Conservation (phyloP, 768 basidiomycete genomes). For the Phaffia tasmanica region DNA sequence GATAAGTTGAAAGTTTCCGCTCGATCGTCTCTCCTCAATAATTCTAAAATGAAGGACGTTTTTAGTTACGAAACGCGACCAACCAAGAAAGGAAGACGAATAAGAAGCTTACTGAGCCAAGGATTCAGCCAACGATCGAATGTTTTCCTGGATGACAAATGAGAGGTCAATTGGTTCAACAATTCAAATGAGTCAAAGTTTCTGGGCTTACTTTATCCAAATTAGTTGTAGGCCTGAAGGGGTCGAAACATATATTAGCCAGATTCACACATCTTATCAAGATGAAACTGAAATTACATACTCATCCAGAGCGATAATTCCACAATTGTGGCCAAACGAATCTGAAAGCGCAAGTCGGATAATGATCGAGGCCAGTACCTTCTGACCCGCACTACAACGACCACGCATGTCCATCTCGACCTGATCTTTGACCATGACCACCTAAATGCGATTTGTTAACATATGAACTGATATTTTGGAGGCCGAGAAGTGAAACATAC, state of each 20-base stretch:
- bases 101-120: slow-evolving; percentile 67
- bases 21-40: slow-evolving; percentile 79
- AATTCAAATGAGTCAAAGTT: slow-evolving; percentile 80
- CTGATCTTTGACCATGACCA: slow-evolving; percentile 98
- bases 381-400: slow-evolving; percentile 94
- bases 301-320: slow-evolving; percentile 93
- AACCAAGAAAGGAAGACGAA: background rate
- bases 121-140: slow-evolving; percentile 81
- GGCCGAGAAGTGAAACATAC: slow-evolving; percentile 42
- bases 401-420: slow-evolving; percentile 99
- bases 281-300: slow-evolving; percentile 25
- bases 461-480: background rate
- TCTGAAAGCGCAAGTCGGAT: slow-evolving; percentile 94
- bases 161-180: slow-evolving; percentile 52
- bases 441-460: slow-evolving; percentile 43
- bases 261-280: background rate
- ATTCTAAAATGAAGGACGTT: slow-evolving; percentile 48
- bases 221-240: slow-evolving; percentile 68
- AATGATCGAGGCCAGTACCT: slow-evolving; percentile 95
- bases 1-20: slow-evolving; percentile 89
- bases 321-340: slow-evolving; percentile 94
- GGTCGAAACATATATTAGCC: background rate
- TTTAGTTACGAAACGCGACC: background rate
- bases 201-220: slow-evolving; percentile 92
- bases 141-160: slow-evolving; percentile 58